phyloP scores from a whole-genome alignment of 2,329 filamentous ascomycete species.

The Neofusicoccum kwambonambiense region DNA sequence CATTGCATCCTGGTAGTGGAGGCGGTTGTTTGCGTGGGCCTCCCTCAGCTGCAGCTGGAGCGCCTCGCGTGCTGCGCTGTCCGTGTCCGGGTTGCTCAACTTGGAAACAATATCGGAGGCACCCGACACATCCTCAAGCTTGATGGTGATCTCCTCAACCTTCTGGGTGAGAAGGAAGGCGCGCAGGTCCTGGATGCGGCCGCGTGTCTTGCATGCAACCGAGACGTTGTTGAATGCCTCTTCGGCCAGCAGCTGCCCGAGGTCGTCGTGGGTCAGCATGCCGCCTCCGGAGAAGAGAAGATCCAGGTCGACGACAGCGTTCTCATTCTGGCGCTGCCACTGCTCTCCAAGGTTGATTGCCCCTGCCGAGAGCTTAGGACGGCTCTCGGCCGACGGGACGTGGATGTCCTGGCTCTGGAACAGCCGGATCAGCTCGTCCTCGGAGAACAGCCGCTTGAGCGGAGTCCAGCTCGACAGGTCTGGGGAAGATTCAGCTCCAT shows the following conservation, averaged over 20 bases:
- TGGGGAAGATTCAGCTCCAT: constrained; percentile 3
- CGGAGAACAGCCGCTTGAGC: constrained; percentile 23
- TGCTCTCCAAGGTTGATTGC: constrained; percentile 24
- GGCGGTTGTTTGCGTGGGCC: constrained; percentile 31
- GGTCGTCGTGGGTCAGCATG: constrained; percentile 22
- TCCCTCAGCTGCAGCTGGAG: constrained; percentile 29
- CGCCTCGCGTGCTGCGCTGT: constrained; percentile 18
- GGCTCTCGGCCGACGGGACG: constrained; percentile 22
- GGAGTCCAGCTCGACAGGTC: constrained; percentile 27
- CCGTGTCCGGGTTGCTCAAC: constrained; percentile 22
- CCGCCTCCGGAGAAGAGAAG: constrained; percentile 24
- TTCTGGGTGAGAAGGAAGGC: constrained; percentile 29
- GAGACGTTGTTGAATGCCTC: constrained; percentile 31
- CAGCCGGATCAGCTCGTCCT: constrained; percentile 23
- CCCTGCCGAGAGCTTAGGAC: constrained; percentile 19
- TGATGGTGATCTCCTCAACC: constrained; percentile 28
- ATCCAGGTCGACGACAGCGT: constrained; percentile 26
- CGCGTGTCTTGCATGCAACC: constrained; percentile 33
- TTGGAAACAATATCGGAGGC: constrained; percentile 29
- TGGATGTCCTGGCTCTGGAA: constrained; percentile 23
- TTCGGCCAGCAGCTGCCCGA: constrained; percentile 27
- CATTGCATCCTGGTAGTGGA: constrained; percentile 24
- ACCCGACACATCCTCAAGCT: constrained; percentile 31
- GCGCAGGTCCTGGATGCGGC: constrained; percentile 27
- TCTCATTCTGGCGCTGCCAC: constrained; percentile 25